Conservation (phyloP, 148 eudicot species). For the Amaranthus palmeri region DNA sequence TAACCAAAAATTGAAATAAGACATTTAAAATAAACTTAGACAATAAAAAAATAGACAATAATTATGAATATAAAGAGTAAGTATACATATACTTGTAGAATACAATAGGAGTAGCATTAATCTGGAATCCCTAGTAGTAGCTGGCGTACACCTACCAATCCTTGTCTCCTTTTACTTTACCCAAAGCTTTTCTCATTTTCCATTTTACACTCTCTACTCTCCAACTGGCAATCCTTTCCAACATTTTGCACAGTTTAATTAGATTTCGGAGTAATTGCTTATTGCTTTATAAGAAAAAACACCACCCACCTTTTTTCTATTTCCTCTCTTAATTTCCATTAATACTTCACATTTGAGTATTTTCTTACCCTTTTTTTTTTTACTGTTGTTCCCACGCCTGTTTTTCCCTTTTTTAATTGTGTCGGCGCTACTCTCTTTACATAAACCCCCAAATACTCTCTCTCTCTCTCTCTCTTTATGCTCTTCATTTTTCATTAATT, state of each 20-base stretch:
- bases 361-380: background rate
- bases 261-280: too few relatives aligned
- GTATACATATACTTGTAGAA: too few relatives aligned
- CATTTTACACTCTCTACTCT: background rate
- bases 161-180: too few relatives aligned
- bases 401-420: slow-evolving; percentile 18
- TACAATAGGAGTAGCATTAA: too few relatives aligned
- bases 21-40: too few relatives aligned
- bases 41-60: too few relatives aligned
- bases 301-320: slow-evolving; percentile 6
- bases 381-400: background rate
- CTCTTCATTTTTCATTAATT: background rate
- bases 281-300: background rate
- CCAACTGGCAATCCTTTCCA: background rate
- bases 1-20: too few relatives aligned
- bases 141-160: too few relatives aligned
- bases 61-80: too few relatives aligned
- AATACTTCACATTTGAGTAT: background rate
- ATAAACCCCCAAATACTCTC: background rate
- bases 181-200: background rate
- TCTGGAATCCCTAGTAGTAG: too few relatives aligned
- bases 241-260: background rate
- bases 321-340: background rate
- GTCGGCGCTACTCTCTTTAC: slow-evolving; percentile 23
- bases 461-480: slow-evolving; percentile 12